Evolutionary conservation across 2,329 filamentous ascomycete species (phyloP), one percentile per base, ranked within the genome.

Genomic region (Lachnellula arida): DNA sequence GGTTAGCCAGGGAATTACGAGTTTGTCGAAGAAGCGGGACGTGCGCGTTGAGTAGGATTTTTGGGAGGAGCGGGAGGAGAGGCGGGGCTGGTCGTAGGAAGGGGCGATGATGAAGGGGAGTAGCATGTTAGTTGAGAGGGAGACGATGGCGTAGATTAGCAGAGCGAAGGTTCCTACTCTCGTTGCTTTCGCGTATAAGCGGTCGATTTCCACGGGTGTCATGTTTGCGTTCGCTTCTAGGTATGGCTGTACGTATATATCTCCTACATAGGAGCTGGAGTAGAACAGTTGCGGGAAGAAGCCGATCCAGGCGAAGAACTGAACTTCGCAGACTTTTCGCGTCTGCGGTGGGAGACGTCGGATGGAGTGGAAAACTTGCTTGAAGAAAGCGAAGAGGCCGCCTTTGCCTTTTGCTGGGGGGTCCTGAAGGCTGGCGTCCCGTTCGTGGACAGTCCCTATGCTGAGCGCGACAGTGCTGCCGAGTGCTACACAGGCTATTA

Each of bases 251-350:
- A 91, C 88, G 65, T 96, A 96, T 55, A 97, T 89, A 69, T 96
- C 91, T 59, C 89, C 92, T 63, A 97, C 88, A 71, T 94, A 97
- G 17, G 91, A 95, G 1, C 91, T 96, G 5, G 91, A 91, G 75
- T 97, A 97, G 74, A 96, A 97, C 2, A 97, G 79, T 71, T 96
- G 91, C 1, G 92, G 92, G 67, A 97, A 97, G 84, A 93, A 97
- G 51, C 91, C 93, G 55, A 97, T 86, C 92, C 92, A 97, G 5
- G 91, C 90, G 58, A 86, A 92, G 64, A 93, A 84, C 69, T 94
- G 89, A 0, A 92, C 87, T 61, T 85, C 76, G 68, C 92, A 97
- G 39, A 97, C 90, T 60, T 84, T 86, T 60, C 81, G 81, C 61
- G 94, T 91, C 72, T 96, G 91, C 0, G 86, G 86, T 1, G 93